Evolutionary conservation across 352 stramenopile genomes (phyloP).

Genomic region (Phytophthora ramorum): DNA sequence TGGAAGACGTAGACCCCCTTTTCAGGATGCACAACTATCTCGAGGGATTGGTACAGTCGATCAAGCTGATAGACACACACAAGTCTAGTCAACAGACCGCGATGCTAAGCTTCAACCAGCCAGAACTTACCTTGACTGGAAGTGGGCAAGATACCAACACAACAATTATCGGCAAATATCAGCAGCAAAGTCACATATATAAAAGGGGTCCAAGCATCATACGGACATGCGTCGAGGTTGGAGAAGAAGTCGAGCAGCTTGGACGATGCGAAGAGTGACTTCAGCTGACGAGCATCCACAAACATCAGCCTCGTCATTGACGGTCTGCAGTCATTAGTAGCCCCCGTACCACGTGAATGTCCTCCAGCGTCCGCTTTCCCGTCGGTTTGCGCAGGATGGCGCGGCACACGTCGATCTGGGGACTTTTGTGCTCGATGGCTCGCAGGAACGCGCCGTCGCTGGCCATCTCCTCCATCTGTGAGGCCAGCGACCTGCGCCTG

Average conservation of each 20-base stretch:
- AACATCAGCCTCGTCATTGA: background rate
- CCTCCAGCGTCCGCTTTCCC: conserved; percentile 67
- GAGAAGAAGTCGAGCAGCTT: conserved; percentile 85
- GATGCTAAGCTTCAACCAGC: background rate
- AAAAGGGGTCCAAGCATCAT: conserved; percentile 5
- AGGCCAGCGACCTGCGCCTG: conserved; percentile 53
- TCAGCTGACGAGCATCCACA: conserved; percentile 52
- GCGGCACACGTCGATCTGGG: conserved; percentile 61
- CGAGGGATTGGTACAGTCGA: conserved; percentile 78
- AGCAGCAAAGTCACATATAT: background rate
- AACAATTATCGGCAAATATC: background rate
- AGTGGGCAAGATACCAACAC: background rate
- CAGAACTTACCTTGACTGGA: conserved; percentile 41
- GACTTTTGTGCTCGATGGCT: conserved; percentile 50
- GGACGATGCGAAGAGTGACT: conserved; percentile 72
- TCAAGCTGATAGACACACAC: conserved; percentile 52
- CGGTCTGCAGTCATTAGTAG: background rate
- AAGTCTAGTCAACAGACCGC: conserved; percentile 1
- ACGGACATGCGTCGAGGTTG: conserved; percentile 80
- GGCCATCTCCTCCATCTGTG: conserved; percentile 50
- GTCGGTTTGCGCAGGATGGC: conserved; percentile 59
- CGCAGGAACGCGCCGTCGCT: conserved; percentile 49
- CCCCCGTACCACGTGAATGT: conserved; percentile 66
- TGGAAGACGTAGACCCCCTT: conserved; percentile 68
- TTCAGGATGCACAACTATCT: conserved; percentile 51